phyloP scores from a whole-genome alignment of 768 basidiomycete species.

The Pulveroboletus sp. region DNA sequence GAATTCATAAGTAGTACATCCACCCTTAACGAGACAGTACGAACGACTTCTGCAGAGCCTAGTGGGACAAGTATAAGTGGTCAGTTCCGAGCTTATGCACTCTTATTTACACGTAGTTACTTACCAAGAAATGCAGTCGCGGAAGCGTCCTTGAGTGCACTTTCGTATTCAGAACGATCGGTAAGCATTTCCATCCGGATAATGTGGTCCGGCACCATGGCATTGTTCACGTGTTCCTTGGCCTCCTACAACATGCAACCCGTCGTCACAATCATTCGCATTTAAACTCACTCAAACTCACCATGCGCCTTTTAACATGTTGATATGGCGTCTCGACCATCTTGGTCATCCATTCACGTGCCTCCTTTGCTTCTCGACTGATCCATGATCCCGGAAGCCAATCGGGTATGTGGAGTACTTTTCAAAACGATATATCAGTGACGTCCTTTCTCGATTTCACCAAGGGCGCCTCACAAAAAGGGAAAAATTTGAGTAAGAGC shows the following conservation, averaged over 20 bases:
- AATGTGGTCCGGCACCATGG: constrained; percentile 16
- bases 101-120: not conserved
- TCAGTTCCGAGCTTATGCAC: no score
- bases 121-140: constrained; percentile 10
- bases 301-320: constrained; percentile 27
- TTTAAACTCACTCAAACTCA: not conserved
- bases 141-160: not conserved
- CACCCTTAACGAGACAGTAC: no score
- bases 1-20: no score
- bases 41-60: no score
- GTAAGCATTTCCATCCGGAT: constrained; percentile 13
- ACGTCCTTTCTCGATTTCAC: not conserved
- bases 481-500: constrained; percentile 3
- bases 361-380: no score
- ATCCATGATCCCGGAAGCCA: no score
- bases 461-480: constrained; percentile 9
- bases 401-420: constrained; percentile 16
- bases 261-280: no score
- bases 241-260: not conserved
- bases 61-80: no score
- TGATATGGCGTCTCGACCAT: constrained; percentile 23
- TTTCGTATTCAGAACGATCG: constrained; percentile 3
- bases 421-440: not conserved
- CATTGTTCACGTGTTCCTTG: not conserved
- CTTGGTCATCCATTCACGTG: not conserved